These are phyloP conservation scores for Dissoconium aciculare DNA, from an alignment of 2,329 filamentous ascomycete species.

Conservation along the genomic window DNA sequence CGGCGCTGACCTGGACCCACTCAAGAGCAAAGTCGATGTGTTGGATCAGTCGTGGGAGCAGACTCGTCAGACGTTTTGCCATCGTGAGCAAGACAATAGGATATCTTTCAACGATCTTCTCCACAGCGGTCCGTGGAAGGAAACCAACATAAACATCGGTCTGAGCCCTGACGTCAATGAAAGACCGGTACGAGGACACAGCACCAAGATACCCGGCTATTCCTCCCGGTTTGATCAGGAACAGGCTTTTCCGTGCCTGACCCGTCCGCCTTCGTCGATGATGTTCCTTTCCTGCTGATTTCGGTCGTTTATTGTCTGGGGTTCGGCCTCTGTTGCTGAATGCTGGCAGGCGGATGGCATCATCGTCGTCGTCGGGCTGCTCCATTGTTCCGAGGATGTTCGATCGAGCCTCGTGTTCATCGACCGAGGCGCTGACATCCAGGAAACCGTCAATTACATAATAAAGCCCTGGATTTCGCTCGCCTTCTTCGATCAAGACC, in stretches of 20 bases:
- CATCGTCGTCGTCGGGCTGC: constrained; percentile 21
- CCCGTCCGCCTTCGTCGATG: constrained; percentile 25
- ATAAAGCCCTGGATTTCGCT: constrained; percentile 90
- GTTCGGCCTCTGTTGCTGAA: constrained; percentile 7
- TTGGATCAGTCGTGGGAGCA: constrained; percentile 75
- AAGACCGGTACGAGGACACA: constrained; percentile 86
- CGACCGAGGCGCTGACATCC: constrained; percentile 72
- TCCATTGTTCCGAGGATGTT: constrained; percentile 32
- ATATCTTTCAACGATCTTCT: constrained; percentile 83
- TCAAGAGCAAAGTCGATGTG: constrained; percentile 98
- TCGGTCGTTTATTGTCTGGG: constrained; percentile 11
- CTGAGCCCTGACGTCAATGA: constrained; percentile 92
- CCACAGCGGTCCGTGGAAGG: constrained; percentile 66
- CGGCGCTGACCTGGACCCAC: constrained; percentile 93
- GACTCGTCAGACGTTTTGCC: constrained; percentile 81
- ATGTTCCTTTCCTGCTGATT: constrained; percentile 18
- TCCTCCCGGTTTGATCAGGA: constrained; percentile 84
- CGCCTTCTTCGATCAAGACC: constrained; percentile 87
- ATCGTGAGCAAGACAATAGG: constrained; percentile 87
- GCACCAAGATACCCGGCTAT: constrained; percentile 89
- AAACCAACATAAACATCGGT: constrained; percentile 98
- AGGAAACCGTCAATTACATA: constrained; percentile 96
- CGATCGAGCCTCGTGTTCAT: constrained; percentile 40
- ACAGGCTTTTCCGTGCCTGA: constrained; percentile 52
- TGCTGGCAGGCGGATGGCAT: constrained; percentile 18